Evolutionary conservation across 2,329 filamentous ascomycete species (phyloP).

Genomic region (Fusarium sp.): DNA sequence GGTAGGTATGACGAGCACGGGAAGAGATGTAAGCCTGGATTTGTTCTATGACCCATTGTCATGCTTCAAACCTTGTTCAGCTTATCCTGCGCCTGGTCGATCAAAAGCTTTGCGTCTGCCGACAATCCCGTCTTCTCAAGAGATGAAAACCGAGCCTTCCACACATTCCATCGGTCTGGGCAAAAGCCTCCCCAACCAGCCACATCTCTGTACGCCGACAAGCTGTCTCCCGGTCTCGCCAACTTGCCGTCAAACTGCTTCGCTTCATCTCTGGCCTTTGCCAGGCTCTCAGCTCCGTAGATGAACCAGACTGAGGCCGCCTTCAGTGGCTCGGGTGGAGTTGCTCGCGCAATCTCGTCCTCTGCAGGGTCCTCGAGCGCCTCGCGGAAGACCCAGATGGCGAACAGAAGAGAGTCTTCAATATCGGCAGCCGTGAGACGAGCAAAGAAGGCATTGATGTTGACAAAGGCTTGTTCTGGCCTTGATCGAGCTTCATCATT

Average conservation of each 20-base stretch:
- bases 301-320: slow-evolving; percentile 28
- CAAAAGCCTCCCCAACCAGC: slow-evolving; percentile 35
- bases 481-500: slow-evolving; percentile 24
- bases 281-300: slow-evolving; percentile 14
- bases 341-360: neutral
- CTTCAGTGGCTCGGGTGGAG: slow-evolving; percentile 11
- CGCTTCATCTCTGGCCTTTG: neutral
- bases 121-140: neutral
- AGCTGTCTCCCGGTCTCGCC: slow-evolving; percentile 24
- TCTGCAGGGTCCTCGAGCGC: slow-evolving; percentile 33
- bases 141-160: slow-evolving; percentile 1
- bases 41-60: neutral
- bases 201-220: neutral
- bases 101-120: neutral
- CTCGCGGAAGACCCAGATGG: slow-evolving; percentile 32
- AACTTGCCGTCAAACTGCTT: slow-evolving; percentile 40
- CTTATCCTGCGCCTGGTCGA: neutral
- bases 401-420: slow-evolving; percentile 30
- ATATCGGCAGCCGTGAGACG: slow-evolving; percentile 21
- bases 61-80: neutral
- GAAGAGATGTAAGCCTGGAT: neutral
- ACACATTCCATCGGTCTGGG: slow-evolving; percentile 25
- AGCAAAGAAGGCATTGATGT: slow-evolving; percentile 37
- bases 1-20: neutral
- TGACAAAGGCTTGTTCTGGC: slow-evolving; percentile 14